Base-by-base conservation (phyloP, 73 alveolate genomes). In the Paraurostyla sp. region DNA sequence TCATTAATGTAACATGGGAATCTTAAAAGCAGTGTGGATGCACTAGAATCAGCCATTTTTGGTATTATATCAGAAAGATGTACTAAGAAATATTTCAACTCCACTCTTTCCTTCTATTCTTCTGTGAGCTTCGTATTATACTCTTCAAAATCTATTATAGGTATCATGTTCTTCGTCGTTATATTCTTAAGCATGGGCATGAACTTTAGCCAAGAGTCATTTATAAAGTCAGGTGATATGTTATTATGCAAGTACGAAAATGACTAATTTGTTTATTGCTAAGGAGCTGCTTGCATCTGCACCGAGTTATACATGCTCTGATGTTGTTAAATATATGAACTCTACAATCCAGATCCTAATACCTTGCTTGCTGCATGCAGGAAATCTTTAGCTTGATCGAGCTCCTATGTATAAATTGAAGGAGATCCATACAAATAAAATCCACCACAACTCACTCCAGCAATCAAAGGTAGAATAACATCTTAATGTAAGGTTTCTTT, bases 131-230 rank as follows among this genome's bases (percentile, higher is more conserved):
- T 48, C 40, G 41, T 2, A 48, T 73, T 73, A 41, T 51, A 78
- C 4, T 60, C 84, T 46, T 85, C 92, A 85, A 68, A 85, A 42
- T 85, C 92, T 36, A 85, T 35, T 0, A 85, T 85, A 2, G 92
- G 92, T 4, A 85, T 46, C 80, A 85, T 43, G 49, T 85, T 85
- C 23, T 20, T 22, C 7, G 40, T 32, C 18, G 81, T 85, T 32
- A 69, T 15, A 49, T 85, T 85, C 85, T 85, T 85, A 25, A 85
- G 69, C 0, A 85, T 3, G 16, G 92, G 92, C 92, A 85, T 85
- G 57, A 68, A 68, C 38, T 85, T 85, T 30, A 85, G 71, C 43
- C 45, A 20, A 0, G 87, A 50, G 58, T 69, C 86, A 0, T 27
- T 13, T 4, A 85, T 25, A 41, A 68, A 48, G 0, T 69, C 81